Evolutionary conservation across 805 yeast genomes (phyloP), one percentile per base, ranked within the genome.

Genomic region (Yueomyces sinensis): DNA sequence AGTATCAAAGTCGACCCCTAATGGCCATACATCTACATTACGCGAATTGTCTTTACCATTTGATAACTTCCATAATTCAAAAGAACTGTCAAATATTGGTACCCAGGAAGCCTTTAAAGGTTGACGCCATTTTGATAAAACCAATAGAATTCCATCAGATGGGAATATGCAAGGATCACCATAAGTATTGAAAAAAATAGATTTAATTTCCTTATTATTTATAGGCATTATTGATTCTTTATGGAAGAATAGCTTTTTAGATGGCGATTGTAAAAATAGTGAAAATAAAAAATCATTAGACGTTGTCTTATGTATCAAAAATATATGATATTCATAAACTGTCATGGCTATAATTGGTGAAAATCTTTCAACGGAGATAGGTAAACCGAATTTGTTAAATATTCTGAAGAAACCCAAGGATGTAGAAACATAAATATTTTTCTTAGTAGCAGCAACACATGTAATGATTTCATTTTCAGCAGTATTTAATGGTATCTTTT

Each of bases 91-190:
- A 37, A 89, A 61, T 11, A 89, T 45, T 1, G 97, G 97, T 11
- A 83, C 64, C 96, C 97, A 89, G 40, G 76, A 66, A 2, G 94
- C 76, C 51, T 86, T 91, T 25, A 68, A 55, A 1, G 79, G 63
- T 17, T 69, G 72, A 45, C 95, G 66, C 95, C 96, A 89, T 43
- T 76, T 72, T 17, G 76, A 65, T 16, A 91, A 61, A 0, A 83
- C 72, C 23, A 81, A 55, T 27, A 91, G 63, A 9, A 76, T 69
- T 40, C 84, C 84, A 42, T 78, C 86, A 23, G 66, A 62, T n/a
- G 93, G 95, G 36, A 77, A 80, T 5, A 87, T 54, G 42, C 91
- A 81, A 1, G 98, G 98, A 54, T 89, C 96, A 16, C 94, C 94
- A 47, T 72, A 77, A 31, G 77, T 76, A 30, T 83, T 79, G 63